Conservation (phyloP, 2,329 filamentous ascomycete species). For the Fusarium sp. region DNA sequence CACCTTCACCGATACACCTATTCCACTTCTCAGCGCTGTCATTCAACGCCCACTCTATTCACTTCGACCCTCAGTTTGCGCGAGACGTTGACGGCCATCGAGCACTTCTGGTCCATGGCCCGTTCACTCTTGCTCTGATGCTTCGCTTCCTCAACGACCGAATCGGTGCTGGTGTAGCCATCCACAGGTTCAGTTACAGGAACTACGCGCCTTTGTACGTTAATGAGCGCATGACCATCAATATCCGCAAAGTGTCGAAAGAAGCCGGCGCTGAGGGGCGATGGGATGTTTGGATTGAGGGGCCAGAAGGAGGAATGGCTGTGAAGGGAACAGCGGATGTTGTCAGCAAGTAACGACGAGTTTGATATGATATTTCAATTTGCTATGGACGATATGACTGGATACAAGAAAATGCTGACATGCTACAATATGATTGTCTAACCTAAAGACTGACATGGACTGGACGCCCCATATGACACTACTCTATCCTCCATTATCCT, state of each 20-base stretch:
- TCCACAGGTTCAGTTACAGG: conserved; percentile 74
- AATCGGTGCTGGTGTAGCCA: conserved; percentile 35
- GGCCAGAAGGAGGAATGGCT: conserved; percentile 66
- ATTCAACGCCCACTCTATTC: conserved; percentile 92
- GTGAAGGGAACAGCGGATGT: conserved; percentile 63
- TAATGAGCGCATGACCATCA: conserved; percentile 74
- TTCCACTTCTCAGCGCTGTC: conserved; percentile 92
- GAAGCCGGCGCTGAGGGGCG: conserved; percentile 42
- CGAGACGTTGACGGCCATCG: conserved; percentile 76
- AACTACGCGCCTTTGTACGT: conserved; percentile 86
- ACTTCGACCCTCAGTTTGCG: conserved; percentile 78
- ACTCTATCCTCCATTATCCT: conserved; percentile 7
- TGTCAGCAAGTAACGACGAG: not conserved
- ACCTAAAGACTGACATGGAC: not conserved
- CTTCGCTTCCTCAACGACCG: conserved; percentile 64
- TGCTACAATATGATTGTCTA: conserved; percentile 23
- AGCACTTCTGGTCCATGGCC: conserved; percentile 84
- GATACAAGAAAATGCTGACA: conserved; percentile 22
- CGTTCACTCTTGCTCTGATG: conserved; percentile 80
- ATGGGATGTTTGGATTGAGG: conserved; percentile 52
- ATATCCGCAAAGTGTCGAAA: conserved; percentile 59
- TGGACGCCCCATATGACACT: conserved; percentile 2
- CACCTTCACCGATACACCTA: conserved; percentile 74
- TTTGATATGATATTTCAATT: not conserved
- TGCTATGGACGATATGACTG: not conserved